phyloP scores from a whole-genome alignment of 768 basidiomycete genomes.

The Epithele typhae region DNA sequence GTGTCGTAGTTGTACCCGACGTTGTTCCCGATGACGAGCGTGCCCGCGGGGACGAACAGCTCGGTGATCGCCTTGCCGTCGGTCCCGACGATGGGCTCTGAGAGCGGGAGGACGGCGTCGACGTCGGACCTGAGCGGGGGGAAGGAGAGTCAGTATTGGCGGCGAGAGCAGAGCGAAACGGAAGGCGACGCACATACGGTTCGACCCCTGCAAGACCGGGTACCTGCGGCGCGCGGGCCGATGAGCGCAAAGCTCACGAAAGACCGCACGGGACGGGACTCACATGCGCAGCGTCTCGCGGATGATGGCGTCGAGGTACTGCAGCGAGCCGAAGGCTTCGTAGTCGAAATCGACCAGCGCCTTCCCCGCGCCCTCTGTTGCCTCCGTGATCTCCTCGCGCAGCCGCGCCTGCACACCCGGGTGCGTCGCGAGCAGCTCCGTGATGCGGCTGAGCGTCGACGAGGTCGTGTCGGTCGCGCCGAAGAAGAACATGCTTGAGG shows the following conservation, averaged over 20 bases:
- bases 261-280: no score
- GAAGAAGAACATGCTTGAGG: slow-evolving; percentile 2
- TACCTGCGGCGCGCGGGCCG: background rate
- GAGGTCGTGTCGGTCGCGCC: slow-evolving; percentile 7
- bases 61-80: slow-evolving; percentile 2
- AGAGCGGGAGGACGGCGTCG: slow-evolving; percentile 5
- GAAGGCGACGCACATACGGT: background rate
- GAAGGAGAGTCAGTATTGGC: background rate
- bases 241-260: no score
- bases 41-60: slow-evolving; percentile 5
- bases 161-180: no score
- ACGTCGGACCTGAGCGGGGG: background rate
- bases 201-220: slow-evolving; percentile 2
- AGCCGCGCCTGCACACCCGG: background rate
- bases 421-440: slow-evolving; percentile 2
- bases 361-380: background rate
- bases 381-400: background rate
- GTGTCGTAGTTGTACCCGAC: slow-evolving; percentile 2
- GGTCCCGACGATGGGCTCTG: background rate
- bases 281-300: slow-evolving; percentile 9
- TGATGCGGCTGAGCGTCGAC: background rate
- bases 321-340: slow-evolving; percentile 2
- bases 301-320: slow-evolving; percentile 7
- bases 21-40: slow-evolving; percentile 3
- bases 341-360: slow-evolving; percentile 2